Conservation (phyloP, 2,329 filamentous ascomycete genomes). For the Sphaerostilbella broomeana region DNA sequence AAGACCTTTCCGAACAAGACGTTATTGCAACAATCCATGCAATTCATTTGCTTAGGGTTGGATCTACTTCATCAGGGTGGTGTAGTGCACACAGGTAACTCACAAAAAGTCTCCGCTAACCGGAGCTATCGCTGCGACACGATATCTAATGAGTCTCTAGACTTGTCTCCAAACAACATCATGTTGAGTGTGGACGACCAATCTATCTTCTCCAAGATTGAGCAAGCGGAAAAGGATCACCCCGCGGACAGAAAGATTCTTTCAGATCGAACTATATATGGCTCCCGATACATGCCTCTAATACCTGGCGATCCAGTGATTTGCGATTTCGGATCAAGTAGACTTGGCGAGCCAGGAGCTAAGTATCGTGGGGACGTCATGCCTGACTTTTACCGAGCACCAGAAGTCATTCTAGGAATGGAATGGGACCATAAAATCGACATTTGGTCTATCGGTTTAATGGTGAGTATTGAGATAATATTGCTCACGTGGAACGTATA, state of each 20-base stretch:
- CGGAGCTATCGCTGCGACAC: too few relatives aligned
- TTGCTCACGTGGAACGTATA: too few relatives aligned
- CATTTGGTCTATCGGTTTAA: slow-evolving; percentile 28
- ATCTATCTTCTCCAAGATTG: slow-evolving; percentile 13
- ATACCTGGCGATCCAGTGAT: slow-evolving; percentile 21
- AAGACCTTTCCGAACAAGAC: slow-evolving; percentile 18
- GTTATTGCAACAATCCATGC: slow-evolving; percentile 19
- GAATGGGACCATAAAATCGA: slow-evolving; percentile 29
- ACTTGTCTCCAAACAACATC: slow-evolving; percentile 24
- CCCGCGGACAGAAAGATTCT: slow-evolving; percentile 23
- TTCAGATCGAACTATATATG: slow-evolving; percentile 22
- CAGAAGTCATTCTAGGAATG: slow-evolving; percentile 29
- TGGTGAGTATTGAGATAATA: too few relatives aligned
- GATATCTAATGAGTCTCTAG: slow-evolving; percentile 12
- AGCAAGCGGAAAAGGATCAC: slow-evolving; percentile 11
- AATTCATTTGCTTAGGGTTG: slow-evolving; percentile 15
- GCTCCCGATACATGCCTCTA: slow-evolving; percentile 20
- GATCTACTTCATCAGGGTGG: slow-evolving; percentile 17
- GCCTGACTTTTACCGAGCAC: slow-evolving; percentile 28
- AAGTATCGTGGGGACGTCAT: slow-evolving; percentile 24
- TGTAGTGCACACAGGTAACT: slow-evolving; percentile 18
- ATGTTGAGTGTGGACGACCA: slow-evolving; percentile 18
- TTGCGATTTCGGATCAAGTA: slow-evolving; percentile 26
- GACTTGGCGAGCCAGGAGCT: slow-evolving; percentile 22
- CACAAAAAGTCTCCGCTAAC: not conserved